Evolutionary conservation across 208 protist genomes (phyloP), one percentile per base, ranked within the genome.

Genomic region (Trypanosoma avium): DNA sequence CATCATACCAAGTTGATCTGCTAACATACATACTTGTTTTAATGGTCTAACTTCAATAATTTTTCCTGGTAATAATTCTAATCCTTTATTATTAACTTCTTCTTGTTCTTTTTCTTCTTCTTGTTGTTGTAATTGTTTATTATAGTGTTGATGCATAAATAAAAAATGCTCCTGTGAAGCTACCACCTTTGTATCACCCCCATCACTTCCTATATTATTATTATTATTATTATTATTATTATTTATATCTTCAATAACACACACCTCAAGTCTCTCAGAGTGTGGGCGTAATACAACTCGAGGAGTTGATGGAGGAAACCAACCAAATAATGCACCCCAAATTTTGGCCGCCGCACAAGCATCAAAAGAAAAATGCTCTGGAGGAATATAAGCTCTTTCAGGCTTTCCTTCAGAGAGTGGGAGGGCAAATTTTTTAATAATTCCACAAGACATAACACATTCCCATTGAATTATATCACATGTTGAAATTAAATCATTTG

Each of bases 21-120:
- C 81, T 27, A 91, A 58, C 54, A 57, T 63, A 38, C 76, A 68
- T 0, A 72, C 66, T 10, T 61, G 58, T 56, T 86, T 82, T 40
- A 91, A 63, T 15, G 84, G 79, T 67, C 84, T 86, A 46, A 79
- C 58, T 13, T 91, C 84, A 45, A 86, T 59, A 7, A 75, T 55
- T 65, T 91, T 91, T 7, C 73, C 63, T 4, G 84, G 84, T 7
- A 90, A 72, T 13, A 32, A 33, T 17, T 66, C 21, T 4, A 5
- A 5, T 29, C 43, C 36, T 26, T 24, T 10, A 54, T 26, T 47
- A 33, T 30, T 19, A 35, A 5, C 9, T 13, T 7, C 9, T 27
- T 57, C 52, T 57, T 57, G 8, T 57, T 40, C 30, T 27, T 35
- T 30, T 15, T 30, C 27, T 22, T 5, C 45, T 32, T 10, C 7